A percentile compares a stretch with the other conserved stretches of the same genome.
Evolutionary conservation across 2,329 filamentous ascomycete species (phyloP).

Genomic region (Purpureocillium takamizusanense): DNA sequence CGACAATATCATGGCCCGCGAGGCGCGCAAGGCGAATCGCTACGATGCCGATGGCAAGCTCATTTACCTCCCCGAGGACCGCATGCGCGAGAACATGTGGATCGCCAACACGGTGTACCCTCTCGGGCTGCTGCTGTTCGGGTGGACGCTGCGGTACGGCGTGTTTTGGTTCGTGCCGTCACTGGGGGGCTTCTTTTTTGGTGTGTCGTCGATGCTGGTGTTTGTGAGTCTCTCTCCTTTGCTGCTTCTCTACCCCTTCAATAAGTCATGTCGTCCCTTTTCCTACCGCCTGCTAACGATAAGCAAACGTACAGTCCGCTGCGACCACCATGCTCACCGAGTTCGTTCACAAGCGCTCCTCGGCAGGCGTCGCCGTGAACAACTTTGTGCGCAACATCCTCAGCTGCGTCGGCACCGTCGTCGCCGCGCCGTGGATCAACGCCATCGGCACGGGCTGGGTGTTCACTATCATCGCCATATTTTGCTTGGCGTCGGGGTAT

Average conservation of each 20-base stretch:
- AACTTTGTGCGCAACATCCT: conserved; percentile 77
- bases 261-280: no score
- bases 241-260: background rate
- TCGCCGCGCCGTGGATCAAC: conserved; percentile 61
- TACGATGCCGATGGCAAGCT: conserved; percentile 59
- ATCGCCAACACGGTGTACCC: conserved; percentile 64
- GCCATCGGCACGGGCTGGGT: conserved; percentile 70
- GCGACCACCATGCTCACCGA: conserved; percentile 79
- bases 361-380: conserved; percentile 68
- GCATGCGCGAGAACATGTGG: conserved; percentile 78
- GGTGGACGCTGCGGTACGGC: conserved; percentile 62
- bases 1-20: conserved; percentile 70
- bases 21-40: conserved; percentile 60
- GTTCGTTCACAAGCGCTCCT: conserved; percentile 65
- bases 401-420: conserved; percentile 59
- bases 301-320: conserved; percentile 29
- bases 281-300: background rate
- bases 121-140: conserved; percentile 62
- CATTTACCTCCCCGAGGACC: conserved; percentile 66
- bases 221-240: conserved; percentile 39
- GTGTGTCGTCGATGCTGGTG: conserved; percentile 69
- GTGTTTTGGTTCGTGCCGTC: conserved; percentile 55
- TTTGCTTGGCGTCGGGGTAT: conserved; percentile 48
- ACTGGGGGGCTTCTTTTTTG: conserved; percentile 65
- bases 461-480: conserved; percentile 49